A percentile compares a stretch with the other conserved stretches of the same genome.
phyloP scores from a whole-genome alignment of 2,329 filamentous ascomycete genomes.

The Paecilomyces dactylethromorphus region DNA sequence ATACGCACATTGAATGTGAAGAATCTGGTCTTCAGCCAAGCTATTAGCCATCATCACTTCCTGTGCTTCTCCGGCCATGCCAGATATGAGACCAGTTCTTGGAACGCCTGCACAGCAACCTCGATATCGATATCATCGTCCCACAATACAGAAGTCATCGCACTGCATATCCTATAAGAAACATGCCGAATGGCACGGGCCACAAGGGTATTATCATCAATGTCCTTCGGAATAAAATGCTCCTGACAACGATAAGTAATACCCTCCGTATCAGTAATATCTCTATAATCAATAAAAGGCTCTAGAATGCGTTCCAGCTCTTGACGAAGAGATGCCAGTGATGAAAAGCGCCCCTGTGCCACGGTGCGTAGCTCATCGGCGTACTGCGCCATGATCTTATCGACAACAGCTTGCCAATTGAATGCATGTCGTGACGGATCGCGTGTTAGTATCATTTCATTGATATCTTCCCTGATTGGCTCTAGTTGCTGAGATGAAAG shows the following conservation, averaged over 20 bases:
- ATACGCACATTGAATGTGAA: neutral
- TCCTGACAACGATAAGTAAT: conserved; percentile 21
- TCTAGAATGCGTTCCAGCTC: conserved; percentile 23
- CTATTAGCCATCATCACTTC: neutral
- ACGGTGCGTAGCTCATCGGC: conserved; percentile 45
- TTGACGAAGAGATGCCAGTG: conserved; percentile 15
- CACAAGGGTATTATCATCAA: conserved; percentile 12
- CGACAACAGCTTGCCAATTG: conserved; percentile 62
- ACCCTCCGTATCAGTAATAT: conserved; percentile 15
- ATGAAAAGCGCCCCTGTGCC: conserved; percentile 17
- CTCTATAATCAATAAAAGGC: conserved; percentile 31
- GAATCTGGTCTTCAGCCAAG: neutral
- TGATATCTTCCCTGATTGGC: conserved; percentile 40
- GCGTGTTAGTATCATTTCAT: conserved; percentile 30
- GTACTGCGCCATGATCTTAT: conserved; percentile 60
- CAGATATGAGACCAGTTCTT: conserved; percentile 5
- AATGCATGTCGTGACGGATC: conserved; percentile 25
- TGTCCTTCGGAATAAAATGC: conserved; percentile 24
- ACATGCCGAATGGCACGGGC: conserved; percentile 21
- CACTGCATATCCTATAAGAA: conserved; percentile 24
- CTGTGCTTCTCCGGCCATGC: neutral
- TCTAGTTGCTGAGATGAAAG: conserved; percentile 24
- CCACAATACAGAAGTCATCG: conserved; percentile 16
- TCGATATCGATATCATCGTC: conserved; percentile 13
- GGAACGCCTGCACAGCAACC: neutral